Evolutionary conservation across 2,329 filamentous ascomycete species (phyloP), one percentile per base, ranked within the genome.

Genomic region (Parascedosporium putredinis): DNA sequence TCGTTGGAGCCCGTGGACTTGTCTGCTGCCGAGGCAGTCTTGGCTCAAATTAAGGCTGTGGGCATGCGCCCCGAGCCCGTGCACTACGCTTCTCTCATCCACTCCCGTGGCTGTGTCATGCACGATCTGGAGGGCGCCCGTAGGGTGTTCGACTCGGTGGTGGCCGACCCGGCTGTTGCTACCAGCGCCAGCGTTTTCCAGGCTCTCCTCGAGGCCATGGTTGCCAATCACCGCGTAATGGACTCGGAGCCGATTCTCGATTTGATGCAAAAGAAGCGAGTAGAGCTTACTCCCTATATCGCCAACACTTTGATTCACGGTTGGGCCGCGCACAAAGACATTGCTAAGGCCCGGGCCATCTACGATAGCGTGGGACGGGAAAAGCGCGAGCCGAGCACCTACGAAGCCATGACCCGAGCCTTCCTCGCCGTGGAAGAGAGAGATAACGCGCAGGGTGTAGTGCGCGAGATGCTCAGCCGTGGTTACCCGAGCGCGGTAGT

Each of bases 251-350:
- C 80, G 1, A 67, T 95, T 6, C 78, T 97, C 16, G 68, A 70
- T 20, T 76, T 87, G 57, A 97, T 98, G 93, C 75, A 73, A 50
- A 65, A 70, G 46, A 81, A 79, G 52, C 71, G 80, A 33, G 83
- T 98, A 9, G 84, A 89, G 59, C 81, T 97, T 73, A 97, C 93
- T 2, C 86, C 93, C 0, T 98, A 98, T 69, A 97, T 98, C 62
- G 93, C 93, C 62, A 98, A 98, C 72, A 95, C 91, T 5, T 76
- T 98, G 43, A 97, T 98, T 60, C 90, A 97, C 62, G 93, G 93
- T 55, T 98, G 93, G 91, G 88, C 91, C 20, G 78, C 84, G 12
- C 86, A 86, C 64, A 84, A 85, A 67, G 78, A 94, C 55, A 86
- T 97, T 42, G 68, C 71, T 53, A 90, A 88, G 66, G 87, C 89